Evolutionary conservation across 352 stramenopile species (phyloP).

Genomic region (Pythium folliculosum): DNA sequence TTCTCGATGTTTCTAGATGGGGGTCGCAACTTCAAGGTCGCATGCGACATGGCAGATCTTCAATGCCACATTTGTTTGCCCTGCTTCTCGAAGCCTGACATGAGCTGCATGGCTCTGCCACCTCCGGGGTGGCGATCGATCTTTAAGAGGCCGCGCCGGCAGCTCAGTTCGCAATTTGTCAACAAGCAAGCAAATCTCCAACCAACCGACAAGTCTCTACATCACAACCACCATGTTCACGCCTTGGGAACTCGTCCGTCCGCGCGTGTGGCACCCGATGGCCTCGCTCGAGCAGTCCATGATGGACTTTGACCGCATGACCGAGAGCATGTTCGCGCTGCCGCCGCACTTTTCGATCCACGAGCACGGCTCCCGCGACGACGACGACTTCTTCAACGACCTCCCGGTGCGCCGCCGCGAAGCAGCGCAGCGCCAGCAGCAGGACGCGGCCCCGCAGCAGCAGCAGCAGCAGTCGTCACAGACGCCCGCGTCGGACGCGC

Average conservation of each 20-base stretch:
- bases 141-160: not conserved
- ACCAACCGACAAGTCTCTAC: not conserved
- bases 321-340: slow-evolving; percentile 32
- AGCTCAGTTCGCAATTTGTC: not conserved
- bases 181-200: not conserved
- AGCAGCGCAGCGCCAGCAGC: slow-evolving; percentile 24
- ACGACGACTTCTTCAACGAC: slow-evolving; percentile 61
- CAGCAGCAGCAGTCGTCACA: slow-evolving; percentile 22
- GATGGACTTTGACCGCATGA: slow-evolving; percentile 60
- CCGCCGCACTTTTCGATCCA: slow-evolving; percentile 18
- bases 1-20: not conserved
- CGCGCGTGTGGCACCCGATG: slow-evolving; percentile 58
- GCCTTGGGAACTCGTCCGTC: slow-evolving; percentile 51
- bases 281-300: slow-evolving; percentile 71
- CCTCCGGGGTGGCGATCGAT: not conserved
- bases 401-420: slow-evolving; percentile 49
- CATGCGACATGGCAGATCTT: slow-evolving; percentile 1
- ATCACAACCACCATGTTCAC: slow-evolving; percentile 35
- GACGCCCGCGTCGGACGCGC: slow-evolving; percentile 9
- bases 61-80: not conserved
- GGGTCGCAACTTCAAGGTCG: not conserved
- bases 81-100: not conserved
- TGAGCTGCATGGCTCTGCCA: not conserved
- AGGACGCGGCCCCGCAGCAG: slow-evolving; percentile 34
- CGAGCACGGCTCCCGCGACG: slow-evolving; percentile 37